Evolutionary conservation across 1,284 basidiomycete species (phyloP).

Genomic region (Acaromyces ingoldii): DNA sequence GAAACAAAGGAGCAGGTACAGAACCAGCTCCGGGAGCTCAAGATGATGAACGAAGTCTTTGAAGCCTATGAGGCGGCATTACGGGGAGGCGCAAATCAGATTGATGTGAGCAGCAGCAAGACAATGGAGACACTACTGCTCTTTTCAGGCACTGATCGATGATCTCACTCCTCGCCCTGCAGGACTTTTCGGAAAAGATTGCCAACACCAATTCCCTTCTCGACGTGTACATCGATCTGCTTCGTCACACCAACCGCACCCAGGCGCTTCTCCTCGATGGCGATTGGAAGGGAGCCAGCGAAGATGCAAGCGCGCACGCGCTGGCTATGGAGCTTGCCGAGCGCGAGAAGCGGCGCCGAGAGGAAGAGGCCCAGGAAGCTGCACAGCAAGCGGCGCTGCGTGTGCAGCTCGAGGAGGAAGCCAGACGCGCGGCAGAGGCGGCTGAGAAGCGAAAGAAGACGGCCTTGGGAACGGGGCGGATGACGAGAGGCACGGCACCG

Average conservation of each 20-base stretch:
- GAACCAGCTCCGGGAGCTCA: constrained; percentile 36
- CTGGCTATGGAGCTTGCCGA: constrained; percentile 21
- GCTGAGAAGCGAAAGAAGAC: not conserved
- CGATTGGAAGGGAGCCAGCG: constrained; percentile 40
- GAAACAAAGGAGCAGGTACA: constrained; percentile 32
- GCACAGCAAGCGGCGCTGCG: constrained; percentile 14
- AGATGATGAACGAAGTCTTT: constrained; percentile 43
- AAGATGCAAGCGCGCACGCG: constrained; percentile 29
- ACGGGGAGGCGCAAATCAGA: constrained; percentile 28
- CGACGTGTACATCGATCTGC: constrained; percentile 39
- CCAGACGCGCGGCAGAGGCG: not conserved
- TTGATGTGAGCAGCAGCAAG: constrained; percentile 27
- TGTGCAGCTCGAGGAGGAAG: constrained; percentile 13
- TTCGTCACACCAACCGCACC: constrained; percentile 39
- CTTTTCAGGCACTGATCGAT: not conserved
- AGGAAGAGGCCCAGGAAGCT: constrained; percentile 20
- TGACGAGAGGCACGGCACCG: constrained; percentile 1
- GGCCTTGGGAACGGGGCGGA: not conserved
- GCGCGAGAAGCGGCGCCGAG: constrained; percentile 21
- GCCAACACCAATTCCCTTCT: constrained; percentile 38
- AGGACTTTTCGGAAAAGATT: constrained; percentile 32
- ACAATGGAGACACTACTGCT: not conserved
- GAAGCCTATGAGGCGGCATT: constrained; percentile 40
- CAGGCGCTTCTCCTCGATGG: constrained; percentile 33
- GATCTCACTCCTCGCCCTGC: not conserved